These are phyloP conservation scores for carrot (Daucus carota) DNA, from an alignment of 129 eudicot genomes.

Conservation along the genomic window DNA sequence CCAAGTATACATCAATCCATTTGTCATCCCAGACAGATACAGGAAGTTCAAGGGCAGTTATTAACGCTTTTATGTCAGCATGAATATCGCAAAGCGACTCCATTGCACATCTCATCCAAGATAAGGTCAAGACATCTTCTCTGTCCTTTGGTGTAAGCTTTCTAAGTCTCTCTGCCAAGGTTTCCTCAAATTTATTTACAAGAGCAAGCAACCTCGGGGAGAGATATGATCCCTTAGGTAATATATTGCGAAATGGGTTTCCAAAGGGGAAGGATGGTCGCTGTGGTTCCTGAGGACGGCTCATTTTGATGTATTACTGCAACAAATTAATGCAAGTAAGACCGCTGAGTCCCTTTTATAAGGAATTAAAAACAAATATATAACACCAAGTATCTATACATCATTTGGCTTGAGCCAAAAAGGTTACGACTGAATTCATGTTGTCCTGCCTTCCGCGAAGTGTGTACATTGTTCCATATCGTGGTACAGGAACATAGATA, in stretches of 20 bases:
- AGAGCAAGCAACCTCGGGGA: conserved; percentile 54
- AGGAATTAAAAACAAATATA: neutral
- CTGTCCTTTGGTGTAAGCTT: conserved; percentile 50
- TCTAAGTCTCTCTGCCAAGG: conserved; percentile 43
- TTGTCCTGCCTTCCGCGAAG: neutral
- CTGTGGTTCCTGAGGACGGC: conserved; percentile 79
- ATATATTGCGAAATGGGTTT: conserved; percentile 71
- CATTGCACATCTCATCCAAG: conserved; percentile 81
- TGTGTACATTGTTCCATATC: neutral
- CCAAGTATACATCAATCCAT: conserved; percentile 86
- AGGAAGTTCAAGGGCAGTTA: conserved; percentile 81
- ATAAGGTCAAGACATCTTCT: conserved; percentile 46
- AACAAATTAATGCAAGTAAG: conserved; percentile 10
- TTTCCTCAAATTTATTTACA: conserved; percentile 50
- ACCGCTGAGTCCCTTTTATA: neutral
- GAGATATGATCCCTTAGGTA: conserved; percentile 57
- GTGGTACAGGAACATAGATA: conserved; percentile 8
- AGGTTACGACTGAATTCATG: neutral
- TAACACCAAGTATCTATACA: neutral
- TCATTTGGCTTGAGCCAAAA: neutral
- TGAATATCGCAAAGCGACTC: conserved; percentile 63
- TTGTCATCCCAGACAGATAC: conserved; percentile 87
- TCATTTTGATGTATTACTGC: conserved; percentile 48
- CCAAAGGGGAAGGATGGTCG: conserved; percentile 62
- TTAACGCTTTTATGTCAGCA: conserved; percentile 55